Evolutionary conservation across 495 filamentous ascomycete genomes (phyloP), one percentile per base, ranked within the genome.

Genomic region (Trichoderma virens): DNA sequence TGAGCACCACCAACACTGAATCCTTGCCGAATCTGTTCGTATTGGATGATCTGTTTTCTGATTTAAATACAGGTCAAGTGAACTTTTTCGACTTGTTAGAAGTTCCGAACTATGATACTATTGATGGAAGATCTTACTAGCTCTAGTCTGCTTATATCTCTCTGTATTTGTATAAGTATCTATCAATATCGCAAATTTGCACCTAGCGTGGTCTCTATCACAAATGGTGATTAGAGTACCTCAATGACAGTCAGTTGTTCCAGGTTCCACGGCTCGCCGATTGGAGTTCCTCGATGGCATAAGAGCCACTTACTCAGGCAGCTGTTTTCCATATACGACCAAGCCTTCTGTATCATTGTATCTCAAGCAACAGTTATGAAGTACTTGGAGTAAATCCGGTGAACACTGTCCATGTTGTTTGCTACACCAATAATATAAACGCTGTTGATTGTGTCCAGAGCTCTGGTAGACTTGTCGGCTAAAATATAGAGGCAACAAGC

Each of bases 231-330:
- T 16, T 18, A 41, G 11, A 41, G 18, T 41, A 41, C 18, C 5
- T 11, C 38, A 41, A 41, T 41, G 13, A 41, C 38, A 16, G 14
- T 73, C 20, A 85, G 65, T 7, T 61, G 68, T 56, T 85, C 76
- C 25, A 85, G 69, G 69, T 85, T 77, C 77, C 79, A 84, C 7
- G 85, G 70, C 66, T 85, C 83, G 0, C 82, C 83, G 25, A 85
- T 77, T 0, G 76, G 78, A 64, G 79, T 72, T 0, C 80, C 87
- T 86, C 86, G 88, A 31, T 85, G 69, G n/a, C 85, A 80, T 30
- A 89, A 63, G 8, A 88, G 70, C 64, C 82, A 80, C 70, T 86
- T 79, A 68, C 87, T 85, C 25, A 88, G 73, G 77, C 76, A 79
- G 76, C 84, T n/a, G 76, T 85, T 65, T n/a, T 61, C 20, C 7